These are phyloP conservation scores for Botryosphaeria dothidea DNA, from an alignment of 2,329 filamentous ascomycete genomes.

Conservation along the genomic window DNA sequence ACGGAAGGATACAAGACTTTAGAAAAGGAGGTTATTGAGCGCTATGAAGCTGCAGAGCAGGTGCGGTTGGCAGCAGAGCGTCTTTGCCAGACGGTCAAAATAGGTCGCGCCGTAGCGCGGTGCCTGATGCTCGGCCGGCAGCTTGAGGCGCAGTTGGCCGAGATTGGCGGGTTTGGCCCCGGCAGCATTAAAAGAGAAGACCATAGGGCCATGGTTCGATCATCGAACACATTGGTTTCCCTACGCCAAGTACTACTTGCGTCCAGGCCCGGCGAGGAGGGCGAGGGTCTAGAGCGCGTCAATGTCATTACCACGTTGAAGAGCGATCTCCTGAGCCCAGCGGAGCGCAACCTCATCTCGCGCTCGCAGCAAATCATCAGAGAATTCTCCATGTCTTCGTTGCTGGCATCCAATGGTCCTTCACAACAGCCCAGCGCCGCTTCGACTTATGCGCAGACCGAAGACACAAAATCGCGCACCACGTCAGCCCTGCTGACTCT, in stretches of 20 bases:
- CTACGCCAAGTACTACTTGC: constrained; percentile 72
- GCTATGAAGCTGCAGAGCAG: constrained; percentile 83
- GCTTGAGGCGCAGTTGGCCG: constrained; percentile 80
- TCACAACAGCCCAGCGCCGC: constrained; percentile 30
- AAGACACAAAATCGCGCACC: constrained; percentile 74
- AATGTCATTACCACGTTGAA: constrained; percentile 71
- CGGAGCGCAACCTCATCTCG: constrained; percentile 72
- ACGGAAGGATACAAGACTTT: constrained; percentile 84
- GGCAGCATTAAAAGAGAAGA: constrained; percentile 61
- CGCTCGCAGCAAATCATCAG: constrained; percentile 76
- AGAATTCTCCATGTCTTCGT: constrained; percentile 74
- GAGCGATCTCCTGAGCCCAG: constrained; percentile 67
- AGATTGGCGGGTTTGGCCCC: constrained; percentile 57
- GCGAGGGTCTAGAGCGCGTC: constrained; percentile 72
- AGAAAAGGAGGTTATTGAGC: constrained; percentile 81
- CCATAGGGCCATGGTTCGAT: constrained; percentile 77
- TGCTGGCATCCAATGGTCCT: constrained; percentile 40
- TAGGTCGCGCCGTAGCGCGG: constrained; percentile 74
- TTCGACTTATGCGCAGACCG: constrained; percentile 59
- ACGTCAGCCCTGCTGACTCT: constrained; percentile 74
- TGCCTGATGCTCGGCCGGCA: constrained; percentile 82
- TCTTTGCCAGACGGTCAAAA: constrained; percentile 75
- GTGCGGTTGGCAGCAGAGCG: constrained; percentile 75
- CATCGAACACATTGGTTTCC: constrained; percentile 75
- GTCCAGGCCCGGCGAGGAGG: constrained; percentile 70